Conservation (phyloP, 495 filamentous ascomycete genomes). For the Melanomma pulvis-pyrius region DNA sequence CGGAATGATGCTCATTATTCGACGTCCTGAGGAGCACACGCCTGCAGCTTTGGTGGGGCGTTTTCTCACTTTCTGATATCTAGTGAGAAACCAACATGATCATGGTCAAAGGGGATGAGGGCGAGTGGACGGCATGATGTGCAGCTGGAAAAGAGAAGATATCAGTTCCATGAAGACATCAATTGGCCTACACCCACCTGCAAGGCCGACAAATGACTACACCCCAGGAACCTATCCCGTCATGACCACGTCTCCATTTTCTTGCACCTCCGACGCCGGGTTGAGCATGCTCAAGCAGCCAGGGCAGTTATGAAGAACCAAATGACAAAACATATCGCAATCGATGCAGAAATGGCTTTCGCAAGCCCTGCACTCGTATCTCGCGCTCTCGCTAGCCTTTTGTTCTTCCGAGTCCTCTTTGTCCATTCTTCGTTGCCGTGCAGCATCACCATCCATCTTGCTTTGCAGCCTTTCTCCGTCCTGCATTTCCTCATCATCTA, state of each 20-base stretch:
- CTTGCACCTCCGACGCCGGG: conserved; percentile 1
- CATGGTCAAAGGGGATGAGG: neutral
- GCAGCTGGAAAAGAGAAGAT: neutral
- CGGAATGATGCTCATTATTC: too few relatives aligned
- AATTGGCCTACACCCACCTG: neutral
- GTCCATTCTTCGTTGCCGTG: conserved; percentile 17
- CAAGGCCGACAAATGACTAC: neutral
- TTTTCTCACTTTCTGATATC: too few relatives aligned
- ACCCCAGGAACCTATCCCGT: conserved; percentile 2
- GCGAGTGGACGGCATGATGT: neutral
- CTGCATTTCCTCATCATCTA: neutral
- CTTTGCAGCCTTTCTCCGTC: neutral
- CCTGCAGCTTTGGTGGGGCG: too few relatives aligned
- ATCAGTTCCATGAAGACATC: neutral
- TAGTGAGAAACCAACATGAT: too few relatives aligned
- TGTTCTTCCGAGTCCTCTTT: conserved; percentile 48
- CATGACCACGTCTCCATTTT: conserved; percentile 28
- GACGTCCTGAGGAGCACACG: neutral
- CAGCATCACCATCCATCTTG: conserved; percentile 13
- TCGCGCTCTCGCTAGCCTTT: conserved; percentile 79
- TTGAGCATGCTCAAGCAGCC: conserved; percentile 71
- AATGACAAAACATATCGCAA: conserved; percentile 93
- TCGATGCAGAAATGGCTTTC: conserved; percentile 93
- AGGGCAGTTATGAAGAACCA: conserved; percentile 92
- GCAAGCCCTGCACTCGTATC: conserved; percentile 87